Percentiles rank a stretch among this genome's conserved stretches.
These are phyloP conservation scores for Mortierella alpina DNA, from an alignment of 192 early-diverging fungal genomes.

Conservation along the genomic window DNA sequence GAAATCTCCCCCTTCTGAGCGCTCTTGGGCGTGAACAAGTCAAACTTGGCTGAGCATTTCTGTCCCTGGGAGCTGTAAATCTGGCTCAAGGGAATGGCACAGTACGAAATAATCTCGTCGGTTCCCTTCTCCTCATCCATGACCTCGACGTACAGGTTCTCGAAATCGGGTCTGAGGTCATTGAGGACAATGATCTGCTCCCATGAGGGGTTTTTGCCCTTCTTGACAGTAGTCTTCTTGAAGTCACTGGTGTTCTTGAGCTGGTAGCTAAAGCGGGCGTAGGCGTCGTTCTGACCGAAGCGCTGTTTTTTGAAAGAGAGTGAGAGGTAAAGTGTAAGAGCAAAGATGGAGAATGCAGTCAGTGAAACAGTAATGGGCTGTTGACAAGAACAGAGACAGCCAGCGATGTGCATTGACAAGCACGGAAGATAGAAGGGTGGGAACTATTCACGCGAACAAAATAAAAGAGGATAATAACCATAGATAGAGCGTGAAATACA, in stretches of 20 bases:
- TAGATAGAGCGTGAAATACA: not conserved
- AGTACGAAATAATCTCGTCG: constrained; percentile 51
- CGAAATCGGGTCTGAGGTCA: constrained; percentile 20
- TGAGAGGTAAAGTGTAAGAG: not conserved
- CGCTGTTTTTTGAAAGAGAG: not conserved
- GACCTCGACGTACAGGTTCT: constrained; percentile 52
- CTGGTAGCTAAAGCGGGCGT: constrained; percentile 43
- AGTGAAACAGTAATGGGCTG: not conserved
- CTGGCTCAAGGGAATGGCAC: constrained; percentile 55
- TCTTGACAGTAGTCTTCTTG: constrained; percentile 47
- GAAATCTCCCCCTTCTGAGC: constrained; percentile 38
- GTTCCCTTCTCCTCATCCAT: constrained; percentile 46
- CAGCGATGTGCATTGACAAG: too few relatives aligned
- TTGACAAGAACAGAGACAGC: not conserved
- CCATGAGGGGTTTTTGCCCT: constrained; percentile 51
- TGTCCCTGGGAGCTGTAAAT: constrained; percentile 27
- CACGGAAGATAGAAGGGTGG: too few relatives aligned
- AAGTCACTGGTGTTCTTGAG: constrained; percentile 29
- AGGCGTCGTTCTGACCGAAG: constrained; percentile 56
- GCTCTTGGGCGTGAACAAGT: constrained; percentile 47
- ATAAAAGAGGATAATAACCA: not conserved
- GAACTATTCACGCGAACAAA: too few relatives aligned
- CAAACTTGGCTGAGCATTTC: constrained; percentile 39
- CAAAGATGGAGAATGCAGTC: not conserved
- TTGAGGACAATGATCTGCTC: constrained; percentile 47